Evolutionary conservation across 1,139 yeast genomes (phyloP), one percentile per base, ranked within the genome.

Genomic region (Hyphopichia buzzinii): DNA sequence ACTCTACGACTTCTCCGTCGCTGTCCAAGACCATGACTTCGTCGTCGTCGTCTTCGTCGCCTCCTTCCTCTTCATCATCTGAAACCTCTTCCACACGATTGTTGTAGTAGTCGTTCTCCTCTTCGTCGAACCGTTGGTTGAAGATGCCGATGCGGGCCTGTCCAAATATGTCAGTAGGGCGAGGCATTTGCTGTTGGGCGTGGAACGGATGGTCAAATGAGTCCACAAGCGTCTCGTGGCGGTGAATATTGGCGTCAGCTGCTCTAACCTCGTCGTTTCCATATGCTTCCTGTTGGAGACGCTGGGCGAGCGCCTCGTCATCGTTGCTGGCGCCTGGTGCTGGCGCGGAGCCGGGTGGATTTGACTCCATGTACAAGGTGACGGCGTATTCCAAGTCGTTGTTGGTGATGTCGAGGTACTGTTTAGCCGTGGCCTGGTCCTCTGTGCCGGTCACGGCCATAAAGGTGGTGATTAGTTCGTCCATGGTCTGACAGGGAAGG

Each of bases 311-410:
- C 30, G 72, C 81, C 29, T 70, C 84, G 54, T 84, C 94, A 8
- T 52, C 62, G 10, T 55, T 14, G 22, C 31, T 35, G 23, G 40
- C 29, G 29, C 38, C 28, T 31, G 43, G 34, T 3, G 42, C 25
- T 5, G 39, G 31, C 19, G 48, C 44, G 17, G 48, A 39, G 13
- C 52, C 54, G 43, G 52, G 64, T 41, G 54, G 65, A 56, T 48
- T 64, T 42, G 49, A 67, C 54, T 94, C 98, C 67, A 86, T 81
- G 60, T 67, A 94, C 34, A 94, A 65, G 8, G 90, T 79, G 6
- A 94, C 87, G 0, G 98, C 98, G 21, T 81, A 77, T 43, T 90
- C 96, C 31, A 92, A 58, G 54, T 88, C 80, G 39, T 82, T 81
- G 35, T 82, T 90, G 8, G 94, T 77, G 62, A 90, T 80, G 22